Percentiles rank a stretch among this genome's conserved stretches.
phyloP scores from a whole-genome alignment of 495 filamentous ascomycete genomes.

The Xylaria acuta region DNA sequence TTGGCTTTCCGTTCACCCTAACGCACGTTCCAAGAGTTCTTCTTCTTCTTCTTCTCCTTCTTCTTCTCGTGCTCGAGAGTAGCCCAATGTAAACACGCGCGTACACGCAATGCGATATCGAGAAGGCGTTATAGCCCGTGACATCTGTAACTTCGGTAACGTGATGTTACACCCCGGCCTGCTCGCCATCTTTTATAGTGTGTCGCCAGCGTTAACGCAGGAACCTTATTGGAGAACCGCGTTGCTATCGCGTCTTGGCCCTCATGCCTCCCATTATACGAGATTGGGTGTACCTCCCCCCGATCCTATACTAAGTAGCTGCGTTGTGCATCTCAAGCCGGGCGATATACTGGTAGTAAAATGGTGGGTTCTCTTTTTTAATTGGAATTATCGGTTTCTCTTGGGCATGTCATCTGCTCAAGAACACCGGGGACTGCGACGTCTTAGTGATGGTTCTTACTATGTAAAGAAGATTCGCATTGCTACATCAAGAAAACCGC shows the following conservation, averaged over 20 bases:
- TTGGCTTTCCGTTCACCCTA: not conserved
- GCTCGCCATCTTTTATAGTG: constrained; percentile 21
- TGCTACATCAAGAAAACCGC: not conserved
- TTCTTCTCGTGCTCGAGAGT: not conserved
- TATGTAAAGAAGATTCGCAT: not conserved
- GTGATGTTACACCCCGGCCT: constrained; percentile 22
- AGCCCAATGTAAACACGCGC: not conserved
- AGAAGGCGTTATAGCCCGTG: constrained; percentile 21
- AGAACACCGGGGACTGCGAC: not conserved
- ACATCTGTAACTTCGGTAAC: constrained; percentile 24
- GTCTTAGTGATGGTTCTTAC: constrained; percentile 6
- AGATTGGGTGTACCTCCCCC: not conserved
- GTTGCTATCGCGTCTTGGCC: constrained; percentile 23
- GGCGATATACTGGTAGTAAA: not conserved
- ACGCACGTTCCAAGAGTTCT: not conserved
- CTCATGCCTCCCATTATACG: constrained; percentile 8
- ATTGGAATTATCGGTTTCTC: constrained; percentile 23
- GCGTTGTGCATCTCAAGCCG: constrained; percentile 5
- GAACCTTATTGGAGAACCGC: constrained; percentile 9
- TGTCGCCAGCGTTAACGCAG: constrained; percentile 19
- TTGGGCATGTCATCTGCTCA: not conserved
- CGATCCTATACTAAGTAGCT: not conserved
- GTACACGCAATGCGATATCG: constrained; percentile 13
- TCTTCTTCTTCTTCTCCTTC: not conserved
- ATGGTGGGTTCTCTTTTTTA: not conserved